Base-by-base conservation (phyloP, 2,329 filamentous ascomycete species). In the Alternaria sp. region DNA sequence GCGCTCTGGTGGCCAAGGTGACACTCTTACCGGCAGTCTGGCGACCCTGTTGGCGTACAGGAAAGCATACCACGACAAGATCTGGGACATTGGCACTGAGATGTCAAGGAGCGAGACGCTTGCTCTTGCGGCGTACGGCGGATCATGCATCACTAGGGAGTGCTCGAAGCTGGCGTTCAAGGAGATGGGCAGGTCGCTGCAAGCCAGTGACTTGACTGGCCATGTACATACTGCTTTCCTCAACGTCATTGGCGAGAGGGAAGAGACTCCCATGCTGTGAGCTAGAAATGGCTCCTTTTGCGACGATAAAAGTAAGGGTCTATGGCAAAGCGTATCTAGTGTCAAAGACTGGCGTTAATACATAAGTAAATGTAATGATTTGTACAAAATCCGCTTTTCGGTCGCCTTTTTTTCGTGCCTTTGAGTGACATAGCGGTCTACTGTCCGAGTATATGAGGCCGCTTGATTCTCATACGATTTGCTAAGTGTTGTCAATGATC, bases 151-250 rank as follows among this genome's bases (percentile, higher is more conserved):
- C 60, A 98, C 96, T 62, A 89, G 95, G 79, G 94, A 97, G 78
- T 97, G 92, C 77, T 97, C 95, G 20, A 87, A 93, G 54, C 83
- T 94, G 63, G 96, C 96, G 0, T 99, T 96, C 81, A 85, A 88
- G 72, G 92, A 94, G 79, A 92, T 90, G 75, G 95, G 96, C 1
- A 87, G 96, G 68, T 93, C 92, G 76, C 82, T 99, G 77, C 96
- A 98, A 83, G 96, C 96, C 1, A 94, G 92, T 70, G 96, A 98
- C 80, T 82, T 99, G 77, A 97, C 95, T 0, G 93, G 96, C 18
- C 91, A 97, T 81, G 92, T 99, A 10, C 91, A 97, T 74, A 84
- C 84, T 33, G 92, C 94, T 1, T 98, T 97, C 79, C 79, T 92
- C 73, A 89, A 89, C 63, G 79, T 97, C 18, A 91, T 97, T 75